Evolutionary conservation across 441 rosid species (phyloP).

Genomic region (Adansonia grandidieri): DNA sequence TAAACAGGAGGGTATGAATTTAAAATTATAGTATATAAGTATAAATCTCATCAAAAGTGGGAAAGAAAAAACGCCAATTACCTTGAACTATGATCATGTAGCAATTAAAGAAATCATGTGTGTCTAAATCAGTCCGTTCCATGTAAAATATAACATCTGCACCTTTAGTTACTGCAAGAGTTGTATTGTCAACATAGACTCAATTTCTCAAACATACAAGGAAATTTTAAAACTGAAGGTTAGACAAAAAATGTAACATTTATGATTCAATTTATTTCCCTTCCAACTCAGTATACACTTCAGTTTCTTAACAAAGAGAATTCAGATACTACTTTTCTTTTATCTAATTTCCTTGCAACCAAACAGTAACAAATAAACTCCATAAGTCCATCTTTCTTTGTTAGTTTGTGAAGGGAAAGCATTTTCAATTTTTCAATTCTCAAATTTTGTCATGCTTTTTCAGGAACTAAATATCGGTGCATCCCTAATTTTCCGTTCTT

Average conservation of each 20-base stretch:
- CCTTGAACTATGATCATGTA: slow-evolving; percentile 87
- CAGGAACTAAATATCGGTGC: slow-evolving; percentile 1
- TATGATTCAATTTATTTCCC: background rate
- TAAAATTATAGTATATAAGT: background rate
- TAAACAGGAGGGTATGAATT: background rate
- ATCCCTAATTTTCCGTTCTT: slow-evolving; percentile 12
- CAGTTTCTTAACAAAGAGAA: slow-evolving; percentile 13
- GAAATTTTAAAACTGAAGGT: slow-evolving; percentile 20
- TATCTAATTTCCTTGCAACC: background rate
- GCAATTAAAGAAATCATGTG: slow-evolving; percentile 52
- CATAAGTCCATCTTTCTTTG: background rate
- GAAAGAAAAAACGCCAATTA: slow-evolving; percentile 26
- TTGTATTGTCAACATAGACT: slow-evolving; percentile 4
- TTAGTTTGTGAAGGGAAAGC: background rate
- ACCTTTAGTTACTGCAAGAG: slow-evolving; percentile 70
- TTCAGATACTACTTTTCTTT: slow-evolving; percentile 20
- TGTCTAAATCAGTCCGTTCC: slow-evolving; percentile 56
- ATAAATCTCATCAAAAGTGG: background rate
- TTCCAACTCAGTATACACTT: background rate
- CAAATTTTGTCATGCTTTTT: background rate
- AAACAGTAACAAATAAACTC: background rate
- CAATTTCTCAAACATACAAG: slow-evolving; percentile 17
- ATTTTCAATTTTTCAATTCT: background rate
- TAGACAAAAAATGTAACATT: background rate
- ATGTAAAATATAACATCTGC: slow-evolving; percentile 70